These are phyloP conservation scores for Mucuna pruriens DNA, from an alignment of 306 rosid genomes.

Conservation along the genomic window DNA sequence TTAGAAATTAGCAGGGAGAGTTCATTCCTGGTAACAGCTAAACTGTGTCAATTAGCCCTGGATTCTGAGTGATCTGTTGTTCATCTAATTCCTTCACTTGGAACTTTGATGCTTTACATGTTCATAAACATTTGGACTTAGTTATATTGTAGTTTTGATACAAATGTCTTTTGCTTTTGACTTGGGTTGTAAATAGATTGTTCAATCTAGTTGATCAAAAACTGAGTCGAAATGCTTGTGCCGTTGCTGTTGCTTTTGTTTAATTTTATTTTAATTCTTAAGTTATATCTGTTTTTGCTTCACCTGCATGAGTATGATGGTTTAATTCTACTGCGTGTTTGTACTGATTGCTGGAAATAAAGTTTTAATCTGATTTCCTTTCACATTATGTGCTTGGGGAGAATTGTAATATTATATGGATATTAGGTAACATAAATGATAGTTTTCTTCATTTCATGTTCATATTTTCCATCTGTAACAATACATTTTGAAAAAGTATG, in stretches of 20 bases:
- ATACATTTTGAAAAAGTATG: not conserved
- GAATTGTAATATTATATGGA: not conserved
- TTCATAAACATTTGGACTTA: slow-evolving; percentile 51
- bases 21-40: slow-evolving; percentile 40
- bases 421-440: not conserved
- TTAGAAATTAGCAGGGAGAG: slow-evolving; percentile 53
- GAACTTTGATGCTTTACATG: slow-evolving; percentile 57
- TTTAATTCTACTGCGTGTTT: not conserved
- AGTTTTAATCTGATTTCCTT: not conserved
- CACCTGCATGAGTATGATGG: slow-evolving; percentile 18
- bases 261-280: not conserved
- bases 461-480: not conserved
- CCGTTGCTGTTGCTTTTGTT: slow-evolving; percentile 13
- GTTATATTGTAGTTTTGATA: slow-evolving; percentile 47
- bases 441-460: not conserved
- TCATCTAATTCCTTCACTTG: slow-evolving; percentile 55
- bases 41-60: slow-evolving; percentile 48
- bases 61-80: slow-evolving; percentile 43
- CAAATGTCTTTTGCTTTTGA: slow-evolving; percentile 45
- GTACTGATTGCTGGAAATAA: not conserved
- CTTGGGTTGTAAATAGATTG: slow-evolving; percentile 78
- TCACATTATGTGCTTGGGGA: not conserved
- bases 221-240: slow-evolving; percentile 42
- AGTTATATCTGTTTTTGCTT: slow-evolving; percentile 23
- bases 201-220: slow-evolving; percentile 52